These are phyloP conservation scores for Neocatenulostroma microsporum DNA, from an alignment of 2,329 filamentous ascomycete genomes.

Conservation along the genomic window DNA sequence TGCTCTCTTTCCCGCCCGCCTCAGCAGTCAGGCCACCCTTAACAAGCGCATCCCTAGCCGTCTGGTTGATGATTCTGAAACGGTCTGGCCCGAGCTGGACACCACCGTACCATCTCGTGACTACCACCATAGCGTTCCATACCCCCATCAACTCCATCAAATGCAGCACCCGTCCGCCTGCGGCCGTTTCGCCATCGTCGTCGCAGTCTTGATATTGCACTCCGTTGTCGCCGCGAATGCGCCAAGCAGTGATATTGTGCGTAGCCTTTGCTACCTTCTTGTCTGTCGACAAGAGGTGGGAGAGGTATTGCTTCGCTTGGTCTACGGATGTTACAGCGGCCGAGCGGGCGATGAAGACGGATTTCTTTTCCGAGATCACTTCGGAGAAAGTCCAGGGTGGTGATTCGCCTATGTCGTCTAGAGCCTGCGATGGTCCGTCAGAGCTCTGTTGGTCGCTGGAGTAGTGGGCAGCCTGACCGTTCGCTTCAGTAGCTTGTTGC, in stretches of 20 bases:
- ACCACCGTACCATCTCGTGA: slow-evolving; percentile 92
- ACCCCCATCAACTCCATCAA: slow-evolving; percentile 92
- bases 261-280: slow-evolving; percentile 79
- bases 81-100: slow-evolving; percentile 79
- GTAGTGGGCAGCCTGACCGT: slow-evolving; percentile 19
- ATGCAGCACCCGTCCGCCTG: slow-evolving; percentile 75
- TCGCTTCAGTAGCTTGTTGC: slow-evolving; percentile 24
- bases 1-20: slow-evolving; percentile 25
- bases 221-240: slow-evolving; percentile 55
- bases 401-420: slow-evolving; percentile 31
- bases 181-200: slow-evolving; percentile 91
- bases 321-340: slow-evolving; percentile 60
- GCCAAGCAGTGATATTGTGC: slow-evolving; percentile 94
- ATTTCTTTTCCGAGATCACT: slow-evolving; percentile 71
- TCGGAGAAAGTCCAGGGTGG: slow-evolving; percentile 69
- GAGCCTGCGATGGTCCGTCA: slow-evolving; percentile 25
- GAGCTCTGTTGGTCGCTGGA: slow-evolving; percentile 5
- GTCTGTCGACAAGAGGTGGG: slow-evolving; percentile 71
- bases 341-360: slow-evolving; percentile 74
- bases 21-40: slow-evolving; percentile 63
- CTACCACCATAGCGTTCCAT: slow-evolving; percentile 87
- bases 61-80: slow-evolving; percentile 83
- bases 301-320: slow-evolving; percentile 63
- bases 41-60: slow-evolving; percentile 75
- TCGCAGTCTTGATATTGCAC: slow-evolving; percentile 77